Evolutionary conservation across 352 stramenopile genomes (phyloP), one percentile per base, ranked within the genome.

Genomic region (Peronosclerospora sorghi): DNA sequence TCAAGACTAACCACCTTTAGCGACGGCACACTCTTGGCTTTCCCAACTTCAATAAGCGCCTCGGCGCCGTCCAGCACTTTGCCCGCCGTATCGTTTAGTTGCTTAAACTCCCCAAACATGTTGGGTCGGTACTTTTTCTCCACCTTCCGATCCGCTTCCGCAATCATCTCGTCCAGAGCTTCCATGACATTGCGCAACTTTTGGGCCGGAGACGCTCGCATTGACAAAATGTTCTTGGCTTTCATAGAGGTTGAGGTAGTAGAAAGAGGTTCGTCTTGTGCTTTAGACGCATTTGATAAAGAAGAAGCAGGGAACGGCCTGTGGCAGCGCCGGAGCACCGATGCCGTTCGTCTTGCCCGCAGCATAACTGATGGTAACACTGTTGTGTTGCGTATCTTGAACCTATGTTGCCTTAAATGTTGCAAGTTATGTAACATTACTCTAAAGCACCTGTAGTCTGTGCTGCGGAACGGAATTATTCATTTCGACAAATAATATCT

Each of bases 51-150:
- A 1, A 81, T 51, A 27, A 89, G 68, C 48, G 65, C 48, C 32
- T 70, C 55, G 14, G 59, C 45, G 0, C 73, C 78, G 20, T 70
- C 66, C 7, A 75, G 40, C 19, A 86, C 63, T 57, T 92, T 92
- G 18, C 80, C 80, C 32, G 83, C 64, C 32, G 73, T 92, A 53
- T 92, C 80, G 59, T 92, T 92, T 49, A 87, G 77, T 58, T 85
- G 65, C 61, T 92, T 92, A 59, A 90, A 89, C 62, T 92, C 80
- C 40, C 62, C 75, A 40, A 92, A 89, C 67, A 88, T 88, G 43
- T 92, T 87, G 42, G 80, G 80, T 1, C 77, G 60, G 59, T 92
- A 92, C 55, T 88, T 84, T 54, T 87, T 88, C 54, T 77, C 73
- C 18, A 82, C 57, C 50, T 91, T 91, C 54, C 78, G 77, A 44